Conservation (phyloP, 1,284 basidiomycete species). For the Marasmius sp. region DNA sequence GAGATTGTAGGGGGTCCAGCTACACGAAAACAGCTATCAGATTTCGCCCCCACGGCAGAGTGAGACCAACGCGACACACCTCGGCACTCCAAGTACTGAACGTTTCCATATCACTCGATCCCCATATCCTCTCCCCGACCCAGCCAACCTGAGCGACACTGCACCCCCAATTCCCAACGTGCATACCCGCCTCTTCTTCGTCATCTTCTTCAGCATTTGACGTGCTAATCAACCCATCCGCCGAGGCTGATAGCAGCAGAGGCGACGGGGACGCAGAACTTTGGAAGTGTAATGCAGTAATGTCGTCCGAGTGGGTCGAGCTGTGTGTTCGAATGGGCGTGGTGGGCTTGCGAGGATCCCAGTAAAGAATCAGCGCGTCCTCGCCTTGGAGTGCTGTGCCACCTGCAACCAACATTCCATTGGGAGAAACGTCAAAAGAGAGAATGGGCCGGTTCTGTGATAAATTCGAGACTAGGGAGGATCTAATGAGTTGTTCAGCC, state of each 20-base stretch:
- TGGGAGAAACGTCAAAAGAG: conserved; percentile 65
- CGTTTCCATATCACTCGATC: conserved; percentile 82
- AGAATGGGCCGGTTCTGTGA: conserved; percentile 49
- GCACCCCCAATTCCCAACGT: conserved; percentile 74
- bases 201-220: conserved; percentile 69
- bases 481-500: conserved; percentile 47
- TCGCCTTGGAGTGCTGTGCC: conserved; percentile 71
- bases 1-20: conserved; percentile 49
- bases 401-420: conserved; percentile 66
- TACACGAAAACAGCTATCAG: conserved; percentile 21
- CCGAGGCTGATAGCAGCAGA: conserved; percentile 64
- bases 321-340: conserved; percentile 46
- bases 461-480: conserved; percentile 44
- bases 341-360: conserved; percentile 31
- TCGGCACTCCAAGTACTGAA: conserved; percentile 75
- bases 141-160: conserved; percentile 76
- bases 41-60: not conserved
- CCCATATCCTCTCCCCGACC: conserved; percentile 60
- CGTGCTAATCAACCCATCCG: conserved; percentile 69
- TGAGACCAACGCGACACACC: conserved; percentile 35
- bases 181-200: conserved; percentile 71
- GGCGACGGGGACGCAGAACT: conserved; percentile 31
- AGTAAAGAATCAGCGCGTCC: conserved; percentile 71
- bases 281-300: conserved; percentile 63
- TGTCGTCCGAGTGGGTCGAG: conserved; percentile 78